phyloP scores from a whole-genome alignment of 805 yeast genomes.

The Ogataea chonburiensis region DNA sequence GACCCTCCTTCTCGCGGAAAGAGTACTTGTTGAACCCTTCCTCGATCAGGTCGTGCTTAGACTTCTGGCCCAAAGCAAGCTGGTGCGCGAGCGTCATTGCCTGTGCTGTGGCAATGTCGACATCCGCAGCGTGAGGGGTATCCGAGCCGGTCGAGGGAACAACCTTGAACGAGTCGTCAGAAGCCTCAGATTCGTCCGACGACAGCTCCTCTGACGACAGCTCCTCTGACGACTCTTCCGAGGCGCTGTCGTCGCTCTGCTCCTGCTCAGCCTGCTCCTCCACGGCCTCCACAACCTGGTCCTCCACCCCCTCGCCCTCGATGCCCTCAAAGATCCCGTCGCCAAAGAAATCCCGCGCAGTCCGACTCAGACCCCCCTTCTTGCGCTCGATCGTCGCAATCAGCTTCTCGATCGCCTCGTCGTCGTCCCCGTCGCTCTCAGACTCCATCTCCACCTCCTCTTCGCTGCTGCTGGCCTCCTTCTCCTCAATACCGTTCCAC shows the following conservation, averaged over 20 bases:
- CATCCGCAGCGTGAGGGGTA: conserved; percentile 55
- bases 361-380: conserved; percentile 43
- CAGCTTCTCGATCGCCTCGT: conserved; percentile 61
- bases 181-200: conserved; percentile 42
- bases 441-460: conserved; percentile 48
- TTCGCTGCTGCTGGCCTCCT: conserved; percentile 35
- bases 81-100: conserved; percentile 99
- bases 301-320: conserved; percentile 34
- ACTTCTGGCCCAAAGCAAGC: conserved; percentile 83
- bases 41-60: conserved; percentile 80
- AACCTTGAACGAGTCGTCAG: conserved; percentile 45
- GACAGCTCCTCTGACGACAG: conserved; percentile 21
- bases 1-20: conserved; percentile 84
- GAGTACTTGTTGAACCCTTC: conserved; percentile 92
- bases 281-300: conserved; percentile 2
- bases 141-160: conserved; percentile 29
- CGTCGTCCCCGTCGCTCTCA: conserved; percentile 60
- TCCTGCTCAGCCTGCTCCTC: conserved; percentile 12
- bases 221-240: conserved; percentile 22
- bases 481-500: conserved; percentile 69
- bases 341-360: conserved; percentile 44
- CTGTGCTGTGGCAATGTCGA: conserved; percentile 87
- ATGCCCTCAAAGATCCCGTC: conserved; percentile 54
- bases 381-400: conserved; percentile 51
- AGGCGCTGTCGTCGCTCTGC: conserved; percentile 14